phyloP scores from a whole-genome alignment of 2,329 filamentous ascomycete genomes.

The Didymella lethalis region DNA sequence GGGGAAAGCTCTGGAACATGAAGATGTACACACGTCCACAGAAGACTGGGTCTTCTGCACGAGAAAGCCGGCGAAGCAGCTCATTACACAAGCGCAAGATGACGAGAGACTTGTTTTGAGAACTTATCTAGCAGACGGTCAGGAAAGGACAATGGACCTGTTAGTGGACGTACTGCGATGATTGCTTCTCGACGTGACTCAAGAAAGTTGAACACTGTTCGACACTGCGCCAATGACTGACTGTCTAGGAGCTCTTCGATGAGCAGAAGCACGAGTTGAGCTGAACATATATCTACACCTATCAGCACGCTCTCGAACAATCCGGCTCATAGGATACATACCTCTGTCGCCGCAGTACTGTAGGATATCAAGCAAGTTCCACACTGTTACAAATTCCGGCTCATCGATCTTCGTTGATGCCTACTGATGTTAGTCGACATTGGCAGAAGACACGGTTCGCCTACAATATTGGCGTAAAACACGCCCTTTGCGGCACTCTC shows the following conservation, averaged over 20 bases:
- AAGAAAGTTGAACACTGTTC: conserved; percentile 90
- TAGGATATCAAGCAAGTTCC: conserved; percentile 94
- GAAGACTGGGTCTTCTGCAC: conserved; percentile 95
- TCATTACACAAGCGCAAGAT: conserved; percentile 97
- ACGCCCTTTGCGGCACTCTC: conserved; percentile 84
- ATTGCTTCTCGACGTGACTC: conserved; percentile 92
- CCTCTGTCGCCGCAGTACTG: conserved; percentile 84
- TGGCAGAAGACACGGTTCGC: conserved; percentile 38
- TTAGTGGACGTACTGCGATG: conserved; percentile 67
- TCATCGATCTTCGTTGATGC: conserved; percentile 78
- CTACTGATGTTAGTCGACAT: conserved; percentile 54
- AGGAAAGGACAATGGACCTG: conserved; percentile 27
- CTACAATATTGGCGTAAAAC: conserved; percentile 81
- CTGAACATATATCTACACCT: conserved; percentile 67
- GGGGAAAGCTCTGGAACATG: conserved; percentile 95
- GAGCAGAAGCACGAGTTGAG: conserved; percentile 84
- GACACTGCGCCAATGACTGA: conserved; percentile 91
- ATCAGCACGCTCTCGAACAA: conserved; percentile 15
- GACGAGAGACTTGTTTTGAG: conserved; percentile 77
- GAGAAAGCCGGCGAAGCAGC: conserved; percentile 88
- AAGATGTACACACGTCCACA: conserved; percentile 98
- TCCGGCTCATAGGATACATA: conserved; percentile 59
- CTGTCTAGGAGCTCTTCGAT: conserved; percentile 96
- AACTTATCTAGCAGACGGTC: conserved; percentile 41
- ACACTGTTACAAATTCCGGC: conserved; percentile 80